Base-by-base conservation (phyloP, 805 yeast species). In the Myxozyma mucilagina region DNA sequence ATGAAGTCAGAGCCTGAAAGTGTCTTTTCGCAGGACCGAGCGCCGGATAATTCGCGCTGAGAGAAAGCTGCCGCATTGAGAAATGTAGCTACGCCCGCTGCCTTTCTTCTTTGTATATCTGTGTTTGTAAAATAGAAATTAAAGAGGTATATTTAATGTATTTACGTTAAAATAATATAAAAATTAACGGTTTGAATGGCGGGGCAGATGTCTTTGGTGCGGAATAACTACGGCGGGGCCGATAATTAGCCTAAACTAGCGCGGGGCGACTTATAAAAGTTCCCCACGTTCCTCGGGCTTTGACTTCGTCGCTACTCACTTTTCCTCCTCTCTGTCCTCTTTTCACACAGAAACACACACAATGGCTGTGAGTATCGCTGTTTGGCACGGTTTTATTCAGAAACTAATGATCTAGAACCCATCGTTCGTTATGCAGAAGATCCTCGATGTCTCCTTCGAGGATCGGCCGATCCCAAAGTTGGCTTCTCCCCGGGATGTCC, bases 391-490 rank as follows among this genome's bases (percentile, higher is more conserved):
- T 10, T 24, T 18, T 29, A 14, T 32, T 9, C 13, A 1, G 41
- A n/a, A 14, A 42, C 32, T 32, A 34, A 52, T 18, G 8, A 16
- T 4, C 18, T 53, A 55, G 63, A 69, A 66, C 79, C 89, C 53
- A 79, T 89, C 76, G 3, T 74, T 74, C 61, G 92, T 90, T 9
- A 78, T 90, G 49, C 81, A 83, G 69, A 81, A 83, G 70, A 78
- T 84, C 63, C 84, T 84, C 68, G 83, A 83, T 56, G 87, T 90
- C 67, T 76, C 78, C 38, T 81, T 84, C 63, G 93, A 88, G 74
- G 81, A 84, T 54, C 81, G 87, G 66, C 87, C 88, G 1, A 78
- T 85, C 34, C 96, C 96, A 6, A 74, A 75, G 64, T 75, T 88
- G 60, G 69, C 72, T 11, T 86, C 85, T 63, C 85, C 87, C 42